Base-by-base conservation (phyloP, 129 eudicot species). In the Logfia minima region DNA sequence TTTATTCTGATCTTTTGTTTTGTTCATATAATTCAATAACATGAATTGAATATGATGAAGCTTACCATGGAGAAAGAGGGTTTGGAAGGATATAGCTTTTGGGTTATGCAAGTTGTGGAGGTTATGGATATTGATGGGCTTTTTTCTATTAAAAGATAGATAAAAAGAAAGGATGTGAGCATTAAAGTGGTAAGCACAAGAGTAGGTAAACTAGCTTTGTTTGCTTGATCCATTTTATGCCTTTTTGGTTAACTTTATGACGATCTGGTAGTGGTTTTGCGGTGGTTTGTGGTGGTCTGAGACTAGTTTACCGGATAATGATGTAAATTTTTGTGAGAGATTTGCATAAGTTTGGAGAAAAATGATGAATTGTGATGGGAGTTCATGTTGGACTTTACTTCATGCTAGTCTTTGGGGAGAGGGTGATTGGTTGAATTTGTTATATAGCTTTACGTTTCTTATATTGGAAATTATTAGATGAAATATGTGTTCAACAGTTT, bases 221-320 rank as follows among this genome's bases (percentile, higher is more conserved):
- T 28, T 41, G 84, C 16, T 80, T 67, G 71, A 60, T 80, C 80
- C 84, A 80, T 80, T 26, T 34, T 17, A 31, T 70, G 52, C 4
- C 2, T 45, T 2, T 13, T 45, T 45, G 52, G 52, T 45, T 45
- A 45, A 23, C 18, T 31, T 14, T 31, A n/a, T 55, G 21, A 31
- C 21, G 68, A 39, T 28, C 48, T 23, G 14, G 58, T 59, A 8
- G 64, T 21, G 72, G 77, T 22, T 48, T 48, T 4, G 1, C 62
- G 82, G 53, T 19, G 66, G 58, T 39, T 68, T 41, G 29, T 17
- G 56, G 56, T 68, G 34, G 35, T 41, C 35, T 32, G 59, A 68
- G 32, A 22, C 51, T 35, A 23, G 31, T 48, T 67, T 45, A 48
- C 34, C 34, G 34, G 34, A 31, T 31, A 31, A 31, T 31, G 4